Conservation (phyloP, 768 basidiomycete genomes). For the Coprinopsis sp. region DNA sequence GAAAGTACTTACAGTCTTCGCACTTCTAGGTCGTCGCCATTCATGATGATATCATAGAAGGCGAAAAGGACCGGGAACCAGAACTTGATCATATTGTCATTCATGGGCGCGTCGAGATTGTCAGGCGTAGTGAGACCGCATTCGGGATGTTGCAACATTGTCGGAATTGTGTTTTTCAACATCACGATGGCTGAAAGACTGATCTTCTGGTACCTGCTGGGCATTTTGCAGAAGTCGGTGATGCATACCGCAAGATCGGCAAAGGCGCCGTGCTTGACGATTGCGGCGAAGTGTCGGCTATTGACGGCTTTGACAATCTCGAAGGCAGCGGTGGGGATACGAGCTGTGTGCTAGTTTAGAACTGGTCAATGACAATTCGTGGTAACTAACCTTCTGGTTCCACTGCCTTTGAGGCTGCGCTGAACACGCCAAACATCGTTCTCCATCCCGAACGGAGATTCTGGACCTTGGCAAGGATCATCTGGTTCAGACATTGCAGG, state of each 20-base stretch:
- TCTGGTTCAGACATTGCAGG: constrained; percentile 95
- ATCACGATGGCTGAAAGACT: constrained; percentile 94
- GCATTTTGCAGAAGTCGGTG: constrained; percentile 99
- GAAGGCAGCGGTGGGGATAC: constrained; percentile 89
- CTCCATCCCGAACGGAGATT: constrained; percentile 98
- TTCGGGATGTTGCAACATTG: constrained; percentile 84
- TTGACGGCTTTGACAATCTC: constrained; percentile 93
- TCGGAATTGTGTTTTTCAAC: constrained; percentile 88
- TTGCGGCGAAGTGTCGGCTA: constrained; percentile 83
- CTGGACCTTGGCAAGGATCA: constrained; percentile 92
- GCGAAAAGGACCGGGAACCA: constrained; percentile 97
- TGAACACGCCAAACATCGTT: constrained; percentile 98
- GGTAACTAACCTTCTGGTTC: constrained; percentile 63
- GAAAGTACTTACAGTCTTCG: constrained; percentile 78
- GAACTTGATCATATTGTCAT: constrained; percentile 90
- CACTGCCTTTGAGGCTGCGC: constrained; percentile 88
- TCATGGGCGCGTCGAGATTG: constrained; percentile 36
- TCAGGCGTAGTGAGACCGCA: constrained; percentile 30
- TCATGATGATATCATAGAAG: constrained; percentile 99
- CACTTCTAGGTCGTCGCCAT: constrained; percentile 97
- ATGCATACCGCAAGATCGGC: constrained; percentile 96
- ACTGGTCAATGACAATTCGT: neutral
- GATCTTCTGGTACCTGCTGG: constrained; percentile 98
- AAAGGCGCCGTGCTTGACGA: constrained; percentile 91
- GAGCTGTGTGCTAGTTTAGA: constrained; percentile 47